Percentiles rank a stretch among this genome's conserved stretches.
These are phyloP conservation scores for Phytopythium oedochilum DNA, from an alignment of 352 stramenopile genomes.

Conservation along the genomic window DNA sequence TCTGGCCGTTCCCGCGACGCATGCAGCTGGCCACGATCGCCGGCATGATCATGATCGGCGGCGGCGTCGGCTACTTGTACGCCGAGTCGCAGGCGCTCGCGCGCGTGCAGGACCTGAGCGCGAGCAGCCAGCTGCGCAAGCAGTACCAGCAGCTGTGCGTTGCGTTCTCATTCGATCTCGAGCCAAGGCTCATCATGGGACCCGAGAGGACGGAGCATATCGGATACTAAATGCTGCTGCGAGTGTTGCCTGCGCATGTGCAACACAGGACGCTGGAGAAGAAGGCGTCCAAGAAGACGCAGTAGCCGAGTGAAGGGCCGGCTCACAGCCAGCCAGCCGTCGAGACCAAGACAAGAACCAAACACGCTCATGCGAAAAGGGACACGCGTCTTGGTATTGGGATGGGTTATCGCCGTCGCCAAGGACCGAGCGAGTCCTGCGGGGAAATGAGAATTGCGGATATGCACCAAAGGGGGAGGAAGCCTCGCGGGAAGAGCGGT, in stretches of 20 bases:
- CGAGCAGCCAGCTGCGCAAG: slow-evolving; percentile 69
- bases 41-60: slow-evolving; percentile 56
- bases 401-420: neutral
- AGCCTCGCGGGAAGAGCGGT: neutral
- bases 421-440: neutral
- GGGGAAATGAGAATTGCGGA: neutral
- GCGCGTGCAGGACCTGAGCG: slow-evolving; percentile 71
- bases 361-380: neutral
- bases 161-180: neutral
- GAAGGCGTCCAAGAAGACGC: slow-evolving; percentile 54
- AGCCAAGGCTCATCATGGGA: too few species aligned
- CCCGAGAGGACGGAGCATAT: too few species aligned
- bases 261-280: slow-evolving; percentile 56
- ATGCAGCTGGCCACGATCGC: slow-evolving; percentile 57
- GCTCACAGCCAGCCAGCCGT: too few species aligned
- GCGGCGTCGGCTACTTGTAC: slow-evolving; percentile 55
- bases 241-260: too few species aligned
- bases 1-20: slow-evolving; percentile 61
- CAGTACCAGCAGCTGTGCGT: slow-evolving; percentile 77
- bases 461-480: slow-evolving; percentile 1
- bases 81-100: slow-evolving; percentile 68
- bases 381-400: neutral
- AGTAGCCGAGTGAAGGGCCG: neutral
- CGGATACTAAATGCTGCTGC: too few species aligned
- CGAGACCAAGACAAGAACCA: neutral